Evolutionary conservation across 1,284 basidiomycete species (phyloP).

Genomic region (Mycosarcoma maydis): DNA sequence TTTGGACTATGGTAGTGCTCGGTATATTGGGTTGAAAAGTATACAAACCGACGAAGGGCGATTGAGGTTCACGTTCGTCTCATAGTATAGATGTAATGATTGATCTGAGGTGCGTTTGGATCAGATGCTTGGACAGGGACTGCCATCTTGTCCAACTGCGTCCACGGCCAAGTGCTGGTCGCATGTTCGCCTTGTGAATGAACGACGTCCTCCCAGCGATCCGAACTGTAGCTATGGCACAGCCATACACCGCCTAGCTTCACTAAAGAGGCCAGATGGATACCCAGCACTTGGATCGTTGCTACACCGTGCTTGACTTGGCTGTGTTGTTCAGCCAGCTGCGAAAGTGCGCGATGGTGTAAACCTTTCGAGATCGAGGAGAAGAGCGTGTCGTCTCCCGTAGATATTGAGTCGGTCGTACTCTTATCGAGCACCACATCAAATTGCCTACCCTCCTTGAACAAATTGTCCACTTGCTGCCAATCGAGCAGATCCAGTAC

Average conservation of each 20-base stretch:
- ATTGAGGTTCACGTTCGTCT: slow-evolving; percentile 10
- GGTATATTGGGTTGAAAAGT: no score
- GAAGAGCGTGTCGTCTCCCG: slow-evolving; percentile 15
- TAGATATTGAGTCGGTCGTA: slow-evolving; percentile 43
- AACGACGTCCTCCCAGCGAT: slow-evolving; percentile 28
- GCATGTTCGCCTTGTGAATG: background rate
- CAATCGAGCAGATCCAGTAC: slow-evolving; percentile 28
- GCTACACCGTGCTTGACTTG: slow-evolving; percentile 16
- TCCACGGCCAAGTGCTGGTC: slow-evolving; percentile 14
- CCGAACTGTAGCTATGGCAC: slow-evolving; percentile 39
- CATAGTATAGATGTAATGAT: slow-evolving; percentile 31
- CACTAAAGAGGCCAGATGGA: slow-evolving; percentile 6
- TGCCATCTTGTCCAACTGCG: background rate
- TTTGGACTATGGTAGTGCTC: no score
- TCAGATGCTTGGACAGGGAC: slow-evolving; percentile 12
- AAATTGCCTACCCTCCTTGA: background rate
- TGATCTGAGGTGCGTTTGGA: slow-evolving; percentile 23
- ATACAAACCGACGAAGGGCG: no score
- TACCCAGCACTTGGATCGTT: slow-evolving; percentile 19
- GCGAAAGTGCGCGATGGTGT: slow-evolving; percentile 1
- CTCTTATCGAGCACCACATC: slow-evolving; percentile 48
- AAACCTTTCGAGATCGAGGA: background rate
- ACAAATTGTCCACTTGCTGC: background rate
- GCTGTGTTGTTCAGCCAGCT: background rate
- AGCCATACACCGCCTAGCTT: slow-evolving; percentile 11